Evolutionary conservation across 2,329 filamentous ascomycete species (phyloP).

Genomic region (Ceratocystis albifundus): DNA sequence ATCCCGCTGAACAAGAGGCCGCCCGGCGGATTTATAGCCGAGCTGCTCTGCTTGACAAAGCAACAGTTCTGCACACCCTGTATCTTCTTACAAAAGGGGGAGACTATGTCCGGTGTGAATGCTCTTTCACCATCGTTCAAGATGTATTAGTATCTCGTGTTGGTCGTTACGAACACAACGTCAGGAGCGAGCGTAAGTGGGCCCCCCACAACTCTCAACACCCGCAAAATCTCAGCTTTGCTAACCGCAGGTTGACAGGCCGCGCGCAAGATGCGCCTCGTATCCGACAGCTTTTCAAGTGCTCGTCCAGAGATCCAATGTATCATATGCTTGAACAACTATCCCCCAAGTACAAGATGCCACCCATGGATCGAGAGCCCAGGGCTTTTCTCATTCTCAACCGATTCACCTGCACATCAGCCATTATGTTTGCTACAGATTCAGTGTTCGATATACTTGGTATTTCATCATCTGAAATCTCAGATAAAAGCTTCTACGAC

Average conservation of each 20-base stretch:
- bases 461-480: constrained; percentile 54
- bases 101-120: constrained; percentile 67
- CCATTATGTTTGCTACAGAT: constrained; percentile 77
- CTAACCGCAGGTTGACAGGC: constrained; percentile 38
- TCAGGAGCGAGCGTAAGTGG: constrained; percentile 61
- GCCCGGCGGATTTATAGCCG: constrained; percentile 61
- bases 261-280: constrained; percentile 66
- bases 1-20: constrained; percentile 66
- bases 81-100: constrained; percentile 18
- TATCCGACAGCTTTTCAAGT: constrained; percentile 67
- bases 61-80: constrained; percentile 55
- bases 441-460: constrained; percentile 66
- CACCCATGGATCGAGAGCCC: constrained; percentile 58
- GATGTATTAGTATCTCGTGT: constrained; percentile 79
- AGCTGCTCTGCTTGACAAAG: constrained; percentile 68
- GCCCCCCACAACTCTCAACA: background rate
- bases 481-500: constrained; percentile 73
- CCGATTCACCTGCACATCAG: constrained; percentile 69
- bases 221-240: background rate
- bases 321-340: constrained; percentile 84
- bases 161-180: constrained; percentile 59
- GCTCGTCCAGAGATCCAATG: constrained; percentile 67
- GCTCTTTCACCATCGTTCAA: constrained; percentile 79
- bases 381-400: constrained; percentile 77
- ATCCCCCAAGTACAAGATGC: constrained; percentile 63